A percentile compares a stretch with the other conserved stretches of the same genome.
Conservation (phyloP, 1,284 basidiomycete genomes). For the Thelephora terrestris region DNA sequence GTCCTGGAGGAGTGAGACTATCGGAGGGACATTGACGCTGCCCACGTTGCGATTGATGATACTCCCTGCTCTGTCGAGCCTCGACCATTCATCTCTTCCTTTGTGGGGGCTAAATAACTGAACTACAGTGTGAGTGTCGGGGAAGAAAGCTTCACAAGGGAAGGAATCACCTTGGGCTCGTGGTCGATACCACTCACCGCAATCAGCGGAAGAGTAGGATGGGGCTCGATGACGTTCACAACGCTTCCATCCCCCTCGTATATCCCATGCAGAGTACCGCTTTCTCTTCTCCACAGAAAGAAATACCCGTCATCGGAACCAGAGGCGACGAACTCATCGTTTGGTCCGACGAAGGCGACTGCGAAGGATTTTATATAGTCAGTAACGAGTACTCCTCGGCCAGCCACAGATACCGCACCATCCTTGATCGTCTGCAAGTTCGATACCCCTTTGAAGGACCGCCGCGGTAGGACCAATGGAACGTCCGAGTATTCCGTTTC, state of each 20-base stretch:
- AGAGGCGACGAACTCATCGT: constrained; percentile 73
- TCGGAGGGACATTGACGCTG: constrained; percentile 16
- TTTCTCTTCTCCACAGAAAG: constrained; percentile 77
- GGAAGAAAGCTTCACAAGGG: background rate
- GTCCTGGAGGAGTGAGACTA: background rate
- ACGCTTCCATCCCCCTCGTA: constrained; percentile 76
- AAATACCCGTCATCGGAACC: constrained; percentile 86
- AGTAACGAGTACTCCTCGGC: background rate
- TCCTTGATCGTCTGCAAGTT: constrained; percentile 90
- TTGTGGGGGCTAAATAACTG: constrained; percentile 65
- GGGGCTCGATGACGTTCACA: constrained; percentile 83
- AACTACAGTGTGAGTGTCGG: constrained; percentile 3
- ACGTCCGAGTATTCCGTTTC: constrained; percentile 26
- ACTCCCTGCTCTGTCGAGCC: constrained; percentile 34
- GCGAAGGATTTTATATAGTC: constrained; percentile 1
- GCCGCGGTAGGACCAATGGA: constrained; percentile 61
- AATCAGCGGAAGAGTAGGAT: constrained; percentile 71
- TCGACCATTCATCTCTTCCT: constrained; percentile 39
- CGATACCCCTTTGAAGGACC: constrained; percentile 61
- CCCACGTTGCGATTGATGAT: constrained; percentile 44
- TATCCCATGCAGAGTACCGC: constrained; percentile 59
- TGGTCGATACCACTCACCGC: constrained; percentile 87
- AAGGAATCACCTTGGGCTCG: constrained; percentile 66
- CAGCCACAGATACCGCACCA: constrained; percentile 37
- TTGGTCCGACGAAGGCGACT: constrained; percentile 81